Percentiles rank a stretch among this genome's conserved stretches.
Conservation (phyloP, 768 basidiomycete genomes). For the Lentinula edodes region DNA sequence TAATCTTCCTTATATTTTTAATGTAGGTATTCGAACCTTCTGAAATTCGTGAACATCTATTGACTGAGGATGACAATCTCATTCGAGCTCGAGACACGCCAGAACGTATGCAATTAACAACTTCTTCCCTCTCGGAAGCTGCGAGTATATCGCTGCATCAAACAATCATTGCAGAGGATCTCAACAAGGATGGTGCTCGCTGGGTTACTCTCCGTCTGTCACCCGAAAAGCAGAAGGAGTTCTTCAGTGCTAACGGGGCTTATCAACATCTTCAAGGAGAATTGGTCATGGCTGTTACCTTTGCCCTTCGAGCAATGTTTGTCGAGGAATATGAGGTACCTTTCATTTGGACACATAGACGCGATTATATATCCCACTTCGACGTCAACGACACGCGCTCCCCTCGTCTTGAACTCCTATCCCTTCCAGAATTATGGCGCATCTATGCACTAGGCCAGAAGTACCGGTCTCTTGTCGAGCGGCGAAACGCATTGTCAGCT, state of each 20-base stretch:
- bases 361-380: slow-evolving; percentile 85
- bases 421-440: slow-evolving; percentile 82
- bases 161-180: slow-evolving; percentile 64
- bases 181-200: slow-evolving; percentile 66
- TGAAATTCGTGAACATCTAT: slow-evolving; percentile 82
- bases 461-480: slow-evolving; percentile 80
- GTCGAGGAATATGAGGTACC: slow-evolving; percentile 90
- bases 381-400: slow-evolving; percentile 58
- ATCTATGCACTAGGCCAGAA: slow-evolving; percentile 85
- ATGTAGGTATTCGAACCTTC: slow-evolving; percentile 93
- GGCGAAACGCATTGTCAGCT: slow-evolving; percentile 54
- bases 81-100: slow-evolving; percentile 89
- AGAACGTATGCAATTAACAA: slow-evolving; percentile 91
- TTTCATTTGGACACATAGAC: slow-evolving; percentile 90
- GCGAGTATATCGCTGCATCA: slow-evolving; percentile 57
- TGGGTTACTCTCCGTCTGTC: slow-evolving; percentile 86
- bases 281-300: slow-evolving; percentile 75
- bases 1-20: slow-evolving; percentile 9
- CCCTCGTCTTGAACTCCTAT: slow-evolving; percentile 68
- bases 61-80: slow-evolving; percentile 91
- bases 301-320: slow-evolving; percentile 77
- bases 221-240: slow-evolving; percentile 57
- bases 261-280: slow-evolving; percentile 56
- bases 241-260: slow-evolving; percentile 60
- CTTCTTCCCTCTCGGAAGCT: slow-evolving; percentile 71